These are phyloP conservation scores for Mallotus nudiflorus DNA, from an alignment of 345 rosid genomes.

Conservation along the genomic window DNA sequence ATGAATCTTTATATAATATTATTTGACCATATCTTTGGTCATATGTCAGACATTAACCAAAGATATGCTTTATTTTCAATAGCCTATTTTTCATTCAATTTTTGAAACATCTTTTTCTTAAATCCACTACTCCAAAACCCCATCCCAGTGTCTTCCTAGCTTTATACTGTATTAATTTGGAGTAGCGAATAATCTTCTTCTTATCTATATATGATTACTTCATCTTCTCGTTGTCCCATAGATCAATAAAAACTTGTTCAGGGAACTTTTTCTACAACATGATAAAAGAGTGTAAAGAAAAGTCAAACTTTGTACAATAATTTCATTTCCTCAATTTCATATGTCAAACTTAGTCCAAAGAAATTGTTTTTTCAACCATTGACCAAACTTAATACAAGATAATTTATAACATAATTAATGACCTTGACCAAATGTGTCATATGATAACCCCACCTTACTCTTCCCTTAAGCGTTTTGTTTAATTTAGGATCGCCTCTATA, in stretches of 20 bases:
- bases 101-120: slow-evolving; percentile 68
- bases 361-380: too few relatives aligned
- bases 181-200: slow-evolving; percentile 71
- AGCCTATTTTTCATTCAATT: slow-evolving; percentile 70
- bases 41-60: slow-evolving; percentile 94
- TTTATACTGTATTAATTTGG: slow-evolving; percentile 79
- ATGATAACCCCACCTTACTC: slow-evolving; percentile 87
- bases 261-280: slow-evolving; percentile 54
- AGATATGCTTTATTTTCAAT: slow-evolving; percentile 86
- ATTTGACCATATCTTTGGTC: too few relatives aligned
- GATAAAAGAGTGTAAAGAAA: slow-evolving; percentile 8
- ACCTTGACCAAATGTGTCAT: slow-evolving; percentile 98
- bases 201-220: slow-evolving; percentile 76
- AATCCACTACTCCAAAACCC: slow-evolving; percentile 81
- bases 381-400: too few relatives aligned
- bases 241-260: slow-evolving; percentile 53
- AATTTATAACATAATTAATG: background rate
- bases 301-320: too few relatives aligned
- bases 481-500: slow-evolving; percentile 92
- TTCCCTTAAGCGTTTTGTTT: slow-evolving; percentile 67
- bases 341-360: too few relatives aligned
- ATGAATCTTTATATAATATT: too few relatives aligned
- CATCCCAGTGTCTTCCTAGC: slow-evolving; percentile 99
- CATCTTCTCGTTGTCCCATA: slow-evolving; percentile 86
- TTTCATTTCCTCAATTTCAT: too few relatives aligned